Evolutionary conservation across 192 early-diverging fungal genomes (phyloP).

Genomic region (Coemansia sp.): DNA sequence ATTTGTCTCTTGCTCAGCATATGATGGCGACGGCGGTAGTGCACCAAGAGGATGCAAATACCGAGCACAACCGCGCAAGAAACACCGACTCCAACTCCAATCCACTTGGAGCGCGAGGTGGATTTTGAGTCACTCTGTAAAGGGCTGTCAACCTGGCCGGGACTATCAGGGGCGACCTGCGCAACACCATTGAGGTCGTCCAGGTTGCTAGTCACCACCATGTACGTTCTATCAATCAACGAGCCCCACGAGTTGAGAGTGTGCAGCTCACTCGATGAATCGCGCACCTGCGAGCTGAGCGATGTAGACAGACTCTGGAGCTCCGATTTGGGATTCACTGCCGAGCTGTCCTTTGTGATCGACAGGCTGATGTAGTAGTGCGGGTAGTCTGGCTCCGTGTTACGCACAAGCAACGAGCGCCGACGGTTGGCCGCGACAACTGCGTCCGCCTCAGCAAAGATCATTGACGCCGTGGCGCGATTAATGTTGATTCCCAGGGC

Average conservation of each 20-base stretch:
- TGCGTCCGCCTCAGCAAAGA: conserved; percentile 30
- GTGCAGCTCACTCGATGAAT: conserved; percentile 37
- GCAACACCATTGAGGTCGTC: conserved; percentile 41
- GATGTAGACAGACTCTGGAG: conserved; percentile 44
- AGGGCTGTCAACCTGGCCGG: conserved; percentile 49
- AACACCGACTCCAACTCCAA: conserved; percentile 45
- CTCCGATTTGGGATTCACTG: conserved; percentile 44
- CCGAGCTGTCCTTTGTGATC: conserved; percentile 35
- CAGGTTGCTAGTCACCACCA: conserved; percentile 36
- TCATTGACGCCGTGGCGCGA: conserved; percentile 39
- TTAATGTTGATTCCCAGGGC: conserved; percentile 44
- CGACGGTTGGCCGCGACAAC: conserved; percentile 12
- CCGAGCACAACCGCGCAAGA: conserved; percentile 28
- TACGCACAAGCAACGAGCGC: conserved; percentile 18
- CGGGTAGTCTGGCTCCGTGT: conserved; percentile 8
- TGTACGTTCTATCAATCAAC: conserved; percentile 34
- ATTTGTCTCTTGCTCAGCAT: conserved; percentile 31
- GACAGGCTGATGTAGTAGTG: conserved; percentile 54
- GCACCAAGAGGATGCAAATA: conserved; percentile 15
- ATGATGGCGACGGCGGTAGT: conserved; percentile 34
- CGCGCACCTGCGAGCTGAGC: conserved; percentile 34
- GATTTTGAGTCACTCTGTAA: conserved; percentile 36
- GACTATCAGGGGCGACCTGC: conserved; percentile 39
- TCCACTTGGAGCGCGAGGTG: conserved; percentile 53
- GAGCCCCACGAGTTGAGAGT: conserved; percentile 36